Evolutionary conservation across 75 land plant species (phyloP), one percentile per base, ranked within the genome.

Genomic region (Adiantum capillusveneris): DNA sequence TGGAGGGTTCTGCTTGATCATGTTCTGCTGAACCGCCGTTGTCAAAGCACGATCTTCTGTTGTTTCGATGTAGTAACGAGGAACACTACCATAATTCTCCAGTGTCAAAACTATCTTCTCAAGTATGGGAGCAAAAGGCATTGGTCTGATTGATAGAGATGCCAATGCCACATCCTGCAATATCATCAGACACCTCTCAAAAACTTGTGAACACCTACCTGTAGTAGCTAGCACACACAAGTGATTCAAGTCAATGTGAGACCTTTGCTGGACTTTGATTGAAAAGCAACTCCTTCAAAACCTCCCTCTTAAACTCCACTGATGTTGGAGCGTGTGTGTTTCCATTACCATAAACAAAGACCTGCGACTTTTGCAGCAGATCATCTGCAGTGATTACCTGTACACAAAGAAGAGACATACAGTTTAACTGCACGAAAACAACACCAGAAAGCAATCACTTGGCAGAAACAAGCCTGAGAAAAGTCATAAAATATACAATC

Each of bases 231-330:
- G 13, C 42, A 39, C 13, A 9, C 42, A 39, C 12, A 51, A 51
- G 18, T 6, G 25, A 17, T 6, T 9, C 53, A 7, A 51, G 13
- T 24, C 7, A 51, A 31, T n/a, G 14, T 6, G 7, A 30, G 2
- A 92, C 98, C 98, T 93, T 93, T 0, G 90, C 58, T 22, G 98
- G 78, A 64, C 85, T 83, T 52, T 78, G 79, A 69, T 85, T 93
- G 58, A 88, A 93, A 41, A 88, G 60, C 59, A 88, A 48, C 46
- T 91, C 94, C 55, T 48, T 84, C 39, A 91, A 34, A 24, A 82
- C 59, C 39, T 71, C 25, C 46, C 75, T 85, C 63, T 82, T 74
- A 5, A 85, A 69, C 55, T 79, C 84, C 45, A 88, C 63, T 11
- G 89, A 73, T 39, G 93, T 88, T 20, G 93, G 93, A 31, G 93